Evolutionary conservation across 2,329 filamentous ascomycete species (phyloP).

Genomic region (Calonectria pteridis): DNA sequence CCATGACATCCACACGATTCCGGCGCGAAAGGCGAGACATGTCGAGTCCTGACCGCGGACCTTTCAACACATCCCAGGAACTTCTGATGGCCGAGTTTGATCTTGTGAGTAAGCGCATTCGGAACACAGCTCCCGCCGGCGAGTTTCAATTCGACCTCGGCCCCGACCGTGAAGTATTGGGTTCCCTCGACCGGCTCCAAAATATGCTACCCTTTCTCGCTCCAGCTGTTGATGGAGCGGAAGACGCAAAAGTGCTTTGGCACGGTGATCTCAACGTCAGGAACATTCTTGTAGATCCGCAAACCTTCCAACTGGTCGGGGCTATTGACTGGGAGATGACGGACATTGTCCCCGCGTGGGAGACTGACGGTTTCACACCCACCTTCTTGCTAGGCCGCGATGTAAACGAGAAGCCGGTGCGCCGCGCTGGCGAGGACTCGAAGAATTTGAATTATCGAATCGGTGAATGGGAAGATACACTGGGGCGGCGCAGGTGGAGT

Average conservation of each 20-base stretch:
- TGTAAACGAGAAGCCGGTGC: background rate
- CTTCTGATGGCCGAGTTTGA: background rate
- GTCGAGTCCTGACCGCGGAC: background rate
- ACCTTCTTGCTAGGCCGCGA: background rate
- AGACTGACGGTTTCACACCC: background rate
- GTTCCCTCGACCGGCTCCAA: background rate
- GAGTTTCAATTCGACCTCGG: background rate
- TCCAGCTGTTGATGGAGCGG: background rate
- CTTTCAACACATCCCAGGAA: background rate
- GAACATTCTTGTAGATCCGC: background rate
- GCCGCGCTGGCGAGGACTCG: background rate
- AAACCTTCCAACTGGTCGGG: background rate
- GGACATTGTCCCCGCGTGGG: background rate
- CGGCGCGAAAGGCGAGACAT: background rate
- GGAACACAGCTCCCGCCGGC: background rate
- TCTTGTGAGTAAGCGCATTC: background rate
- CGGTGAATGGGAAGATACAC: background rate
- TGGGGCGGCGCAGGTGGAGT: background rate
- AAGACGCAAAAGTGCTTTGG: background rate
- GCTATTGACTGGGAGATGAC: background rate
- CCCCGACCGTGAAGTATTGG: background rate
- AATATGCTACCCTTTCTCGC: background rate
- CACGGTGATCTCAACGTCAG: background rate
- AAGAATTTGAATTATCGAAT: background rate
- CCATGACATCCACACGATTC: background rate